Base-by-base conservation (phyloP, 116 monocot genomes). In the Papilionanthe hybrid region DNA sequence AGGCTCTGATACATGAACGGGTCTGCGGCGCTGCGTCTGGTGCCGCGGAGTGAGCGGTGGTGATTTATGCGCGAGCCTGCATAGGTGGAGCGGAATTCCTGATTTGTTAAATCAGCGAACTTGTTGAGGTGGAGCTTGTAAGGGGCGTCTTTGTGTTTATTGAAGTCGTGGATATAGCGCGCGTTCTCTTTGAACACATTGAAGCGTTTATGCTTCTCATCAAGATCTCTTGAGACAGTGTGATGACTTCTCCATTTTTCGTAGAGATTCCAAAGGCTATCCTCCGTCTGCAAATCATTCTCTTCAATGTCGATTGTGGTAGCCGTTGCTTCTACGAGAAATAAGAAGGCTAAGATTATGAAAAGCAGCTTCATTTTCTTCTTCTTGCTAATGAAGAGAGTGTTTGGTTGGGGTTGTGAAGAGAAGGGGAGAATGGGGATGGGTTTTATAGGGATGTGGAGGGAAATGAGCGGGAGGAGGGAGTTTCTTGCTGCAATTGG, bases 191-290 rank as follows among this genome's bases (percentile, higher is more conserved):
- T 85, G 68, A 88, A 85, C 68, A 88, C 88, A 41, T 85, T 77
- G 78, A 88, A 88, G 18, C 83, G 81, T 67, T 37, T 72, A 6
- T 30, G 22, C 77, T 81, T 86, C 75, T 88, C 88, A 17, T 66
- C 77, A 32, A 73, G 76, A 22, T 81, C 83, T 9, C 83, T 67
- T 3, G 89, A 53, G 49, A 81, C 72, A 1, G 83, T 27, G 77
- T 89, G 83, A 78, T 79, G 81, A 79, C 83, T 79, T 29, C 81
- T 77, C 89, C 86, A 89, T n/a, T n/a, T n/a, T n/a, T 86, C 86
- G 49, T 86, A 89, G 67, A 86, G 50, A 71, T 53, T 63, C 86
- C 86, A 86, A 10, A 89, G 79, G 74, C 77, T 79, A 27, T 86
- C 86, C 25, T 86, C 81, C 1, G 86, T 83, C 11, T 55, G 69